A percentile compares a stretch with the other conserved stretches of the same genome.
phyloP scores from a whole-genome alignment of 495 filamentous ascomycete species.

The Lasiosphaeria ovina region DNA sequence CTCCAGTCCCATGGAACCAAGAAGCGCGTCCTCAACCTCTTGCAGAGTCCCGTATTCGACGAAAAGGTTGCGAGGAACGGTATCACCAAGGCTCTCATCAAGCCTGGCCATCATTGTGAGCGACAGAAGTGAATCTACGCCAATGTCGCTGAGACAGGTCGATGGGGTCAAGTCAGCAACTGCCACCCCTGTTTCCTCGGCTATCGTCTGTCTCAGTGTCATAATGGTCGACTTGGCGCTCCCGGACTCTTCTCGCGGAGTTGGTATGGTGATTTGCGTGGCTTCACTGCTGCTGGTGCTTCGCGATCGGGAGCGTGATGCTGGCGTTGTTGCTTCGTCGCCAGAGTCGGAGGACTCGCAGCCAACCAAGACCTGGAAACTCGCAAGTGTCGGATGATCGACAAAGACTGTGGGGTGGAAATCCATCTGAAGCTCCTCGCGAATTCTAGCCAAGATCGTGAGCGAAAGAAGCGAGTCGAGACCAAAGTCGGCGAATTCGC shows the following conservation, averaged over 20 bases:
- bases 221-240: background rate
- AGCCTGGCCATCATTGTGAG: conserved; percentile 41
- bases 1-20: background rate
- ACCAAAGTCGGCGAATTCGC: conserved; percentile 44
- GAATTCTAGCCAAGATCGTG: background rate
- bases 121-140: conserved; percentile 48
- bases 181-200: background rate
- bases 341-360: background rate
- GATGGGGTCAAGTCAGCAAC: background rate
- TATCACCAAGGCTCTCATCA: conserved; percentile 41
- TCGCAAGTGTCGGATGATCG: background rate
- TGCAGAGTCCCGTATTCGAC: conserved; percentile 40
- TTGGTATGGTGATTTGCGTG: background rate
- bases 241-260: background rate
- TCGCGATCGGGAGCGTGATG: background rate
- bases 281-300: background rate
- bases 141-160: conserved; percentile 1
- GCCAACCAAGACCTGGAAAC: background rate
- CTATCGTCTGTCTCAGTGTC: background rate
- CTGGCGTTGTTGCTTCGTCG: background rate
- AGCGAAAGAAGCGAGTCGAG: conserved; percentile 1
- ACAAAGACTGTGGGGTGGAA: background rate
- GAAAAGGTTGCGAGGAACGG: conserved; percentile 37
- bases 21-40: conserved; percentile 26
- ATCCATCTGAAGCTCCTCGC: background rate